phyloP scores from a whole-genome alignment of 1,139 yeast species.

The Scheffersomyces titani region DNA sequence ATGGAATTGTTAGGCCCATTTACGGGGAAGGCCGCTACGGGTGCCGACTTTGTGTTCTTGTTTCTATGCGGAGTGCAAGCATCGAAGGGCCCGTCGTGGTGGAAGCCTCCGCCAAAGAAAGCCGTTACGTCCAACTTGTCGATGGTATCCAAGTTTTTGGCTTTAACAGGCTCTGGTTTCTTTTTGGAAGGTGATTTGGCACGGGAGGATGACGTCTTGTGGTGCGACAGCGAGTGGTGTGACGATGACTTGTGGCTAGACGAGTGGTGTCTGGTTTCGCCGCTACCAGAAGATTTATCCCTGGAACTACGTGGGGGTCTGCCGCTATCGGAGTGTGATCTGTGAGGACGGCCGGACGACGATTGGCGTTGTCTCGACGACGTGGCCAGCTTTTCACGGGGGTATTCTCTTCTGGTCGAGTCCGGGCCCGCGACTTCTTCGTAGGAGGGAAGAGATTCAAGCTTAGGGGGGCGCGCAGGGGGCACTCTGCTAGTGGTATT shows the following conservation, averaged over 20 bases:
- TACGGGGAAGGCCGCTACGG: constrained; percentile 91
- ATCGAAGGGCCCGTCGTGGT: constrained; percentile 98
- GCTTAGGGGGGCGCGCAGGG: constrained; percentile 36
- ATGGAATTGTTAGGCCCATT: constrained; percentile 93
- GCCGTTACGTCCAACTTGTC: constrained; percentile 96
- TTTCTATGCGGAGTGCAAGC: constrained; percentile 98
- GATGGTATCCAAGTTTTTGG: constrained; percentile 80
- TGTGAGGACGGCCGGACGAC: constrained; percentile 13
- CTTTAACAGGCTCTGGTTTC: constrained; percentile 44
- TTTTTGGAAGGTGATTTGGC: constrained; percentile 38
- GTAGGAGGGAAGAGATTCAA: constrained; percentile 52
- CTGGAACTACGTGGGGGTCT: constrained; percentile 12
- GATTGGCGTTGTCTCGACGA: constrained; percentile 16
- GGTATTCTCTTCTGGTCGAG: constrained; percentile 43
- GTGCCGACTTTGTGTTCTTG: constrained; percentile 77
- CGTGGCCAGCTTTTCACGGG: constrained; percentile 46
- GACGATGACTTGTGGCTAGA: constrained; percentile 1
- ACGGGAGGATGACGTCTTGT: constrained; percentile 13
- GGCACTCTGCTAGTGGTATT: constrained; percentile 23
- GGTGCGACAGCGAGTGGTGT: constrained; percentile 2
- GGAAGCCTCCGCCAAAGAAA: constrained; percentile 91
- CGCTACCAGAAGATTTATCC: constrained; percentile 3
- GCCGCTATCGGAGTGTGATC: constrained; percentile 16
- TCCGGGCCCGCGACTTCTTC: constrained; percentile 67
- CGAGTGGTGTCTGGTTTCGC: constrained; percentile 3